These are phyloP conservation scores for Rhizoclosmatium sp. DNA, from an alignment of 192 early-diverging fungal genomes.

Conservation along the genomic window DNA sequence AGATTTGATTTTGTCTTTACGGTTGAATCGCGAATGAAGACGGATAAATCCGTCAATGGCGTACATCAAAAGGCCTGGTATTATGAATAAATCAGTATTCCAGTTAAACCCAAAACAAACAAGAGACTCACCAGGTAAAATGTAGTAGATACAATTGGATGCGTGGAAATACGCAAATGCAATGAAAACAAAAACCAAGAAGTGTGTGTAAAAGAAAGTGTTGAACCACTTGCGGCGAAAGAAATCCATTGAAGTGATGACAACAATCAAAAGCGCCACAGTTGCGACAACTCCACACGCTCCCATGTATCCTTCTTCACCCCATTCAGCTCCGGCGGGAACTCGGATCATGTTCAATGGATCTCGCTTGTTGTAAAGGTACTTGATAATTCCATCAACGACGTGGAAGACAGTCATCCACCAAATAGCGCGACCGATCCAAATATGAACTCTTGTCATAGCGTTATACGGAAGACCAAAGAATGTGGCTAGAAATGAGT, in stretches of 20 bases:
- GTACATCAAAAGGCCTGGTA: constrained; percentile 13
- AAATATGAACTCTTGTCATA: constrained; percentile 40
- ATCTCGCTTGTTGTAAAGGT: neutral
- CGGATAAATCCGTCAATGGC: constrained; percentile 11
- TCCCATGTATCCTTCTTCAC: neutral
- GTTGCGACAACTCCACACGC: neutral
- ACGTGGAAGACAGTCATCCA: constrained; percentile 13
- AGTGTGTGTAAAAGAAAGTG: constrained; percentile 44
- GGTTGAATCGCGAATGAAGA: constrained; percentile 31
- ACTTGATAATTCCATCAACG: neutral
- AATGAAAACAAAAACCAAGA: constrained; percentile 36
- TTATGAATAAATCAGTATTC: constrained; percentile 5
- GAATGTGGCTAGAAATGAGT: constrained; percentile 29
- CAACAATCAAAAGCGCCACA: constrained; percentile 21
- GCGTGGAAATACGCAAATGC: constrained; percentile 44
- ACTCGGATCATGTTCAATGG: neutral
- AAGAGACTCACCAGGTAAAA: constrained; percentile 31
- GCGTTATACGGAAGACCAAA: constrained; percentile 37
- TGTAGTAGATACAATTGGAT: constrained; percentile 39
- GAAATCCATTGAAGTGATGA: constrained; percentile 27
- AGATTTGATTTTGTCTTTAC: neutral
- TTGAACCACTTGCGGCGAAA: constrained; percentile 39
- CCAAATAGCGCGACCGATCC: constrained; percentile 37
- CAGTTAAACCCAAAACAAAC: constrained; percentile 24
- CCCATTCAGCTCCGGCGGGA: neutral